These are phyloP conservation scores for Tulasnella sp. DNA, from an alignment of 768 basidiomycete species.

Conservation along the genomic window DNA sequence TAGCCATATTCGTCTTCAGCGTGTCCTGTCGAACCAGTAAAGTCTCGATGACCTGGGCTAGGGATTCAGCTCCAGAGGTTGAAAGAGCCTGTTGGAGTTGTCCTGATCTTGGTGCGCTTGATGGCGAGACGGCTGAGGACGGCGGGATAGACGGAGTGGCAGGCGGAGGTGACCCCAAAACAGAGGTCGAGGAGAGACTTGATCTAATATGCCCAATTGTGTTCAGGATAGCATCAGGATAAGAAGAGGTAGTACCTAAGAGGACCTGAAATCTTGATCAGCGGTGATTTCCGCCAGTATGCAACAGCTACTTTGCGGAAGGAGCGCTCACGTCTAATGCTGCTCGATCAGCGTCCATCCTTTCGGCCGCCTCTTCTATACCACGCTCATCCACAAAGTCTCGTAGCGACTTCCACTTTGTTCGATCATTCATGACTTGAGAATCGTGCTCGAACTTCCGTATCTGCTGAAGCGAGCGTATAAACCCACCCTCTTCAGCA, in stretches of 20 bases:
- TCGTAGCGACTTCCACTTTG: slow-evolving; percentile 67
- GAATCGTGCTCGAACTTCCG: slow-evolving; percentile 6
- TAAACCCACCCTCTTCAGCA: neutral
- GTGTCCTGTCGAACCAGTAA: slow-evolving; percentile 46
- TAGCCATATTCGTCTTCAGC: slow-evolving; percentile 55
- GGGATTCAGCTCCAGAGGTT: too few relatives aligned
- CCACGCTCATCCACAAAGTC: slow-evolving; percentile 80
- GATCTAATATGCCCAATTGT: slow-evolving; percentile 47
- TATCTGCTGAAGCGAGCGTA: slow-evolving; percentile 6
- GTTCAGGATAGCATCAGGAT: slow-evolving; percentile 48
- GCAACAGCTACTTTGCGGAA: neutral
- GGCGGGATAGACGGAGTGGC: slow-evolving; percentile 13
- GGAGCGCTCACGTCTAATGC: slow-evolving; percentile 48
- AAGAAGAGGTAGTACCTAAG: slow-evolving; percentile 50
- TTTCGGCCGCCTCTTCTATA: slow-evolving; percentile 64
- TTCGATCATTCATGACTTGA: slow-evolving; percentile 7
- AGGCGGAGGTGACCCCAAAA: neutral
- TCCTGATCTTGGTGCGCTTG: neutral
- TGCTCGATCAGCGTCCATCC: slow-evolving; percentile 56
- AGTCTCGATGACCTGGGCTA: slow-evolving; percentile 33
- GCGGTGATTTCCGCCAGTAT: too few relatives aligned
- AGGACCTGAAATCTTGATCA: slow-evolving; percentile 37
- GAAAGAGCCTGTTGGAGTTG: too few relatives aligned
- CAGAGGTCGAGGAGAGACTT: slow-evolving; percentile 32
- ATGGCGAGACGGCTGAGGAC: slow-evolving; percentile 18